These are phyloP conservation scores for Beta macrorhiza DNA, from an alignment of 179 eudicot genomes.

Conservation along the genomic window DNA sequence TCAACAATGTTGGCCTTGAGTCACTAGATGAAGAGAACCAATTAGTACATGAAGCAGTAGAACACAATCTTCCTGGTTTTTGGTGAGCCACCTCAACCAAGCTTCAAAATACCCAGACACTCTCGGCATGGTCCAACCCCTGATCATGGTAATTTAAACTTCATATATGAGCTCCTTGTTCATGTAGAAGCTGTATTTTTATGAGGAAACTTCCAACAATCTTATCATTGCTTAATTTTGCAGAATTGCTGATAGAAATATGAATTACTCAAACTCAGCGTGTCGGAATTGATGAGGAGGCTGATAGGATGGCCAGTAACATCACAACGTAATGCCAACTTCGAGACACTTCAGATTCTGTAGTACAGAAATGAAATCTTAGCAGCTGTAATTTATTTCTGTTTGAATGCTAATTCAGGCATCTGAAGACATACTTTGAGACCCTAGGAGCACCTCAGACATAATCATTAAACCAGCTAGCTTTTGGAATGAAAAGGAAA, in stretches of 20 bases:
- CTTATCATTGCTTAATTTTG: background rate
- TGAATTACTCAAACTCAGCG: slow-evolving; percentile 76
- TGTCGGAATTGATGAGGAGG: slow-evolving; percentile 42
- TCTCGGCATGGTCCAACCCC: no score
- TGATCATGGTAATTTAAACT: slow-evolving; percentile 35
- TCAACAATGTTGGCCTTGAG: slow-evolving; percentile 53
- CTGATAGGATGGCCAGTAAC: slow-evolving; percentile 58
- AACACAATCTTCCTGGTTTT: slow-evolving; percentile 29
- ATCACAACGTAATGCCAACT: slow-evolving; percentile 52
- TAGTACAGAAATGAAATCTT: background rate
- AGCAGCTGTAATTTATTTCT: no score
- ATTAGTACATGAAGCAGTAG: slow-evolving; percentile 40
- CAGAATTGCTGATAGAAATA: slow-evolving; percentile 59
- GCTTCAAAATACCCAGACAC: no score
- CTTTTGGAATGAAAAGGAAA: no score
- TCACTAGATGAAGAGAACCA: slow-evolving; percentile 65
- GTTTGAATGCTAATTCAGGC: slow-evolving; percentile 35
- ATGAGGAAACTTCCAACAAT: background rate
- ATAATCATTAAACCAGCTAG: no score
- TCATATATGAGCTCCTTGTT: slow-evolving; percentile 8
- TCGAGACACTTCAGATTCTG: background rate
- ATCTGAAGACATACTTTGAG: no score
- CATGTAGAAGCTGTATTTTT: background rate
- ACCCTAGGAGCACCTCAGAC: no score
- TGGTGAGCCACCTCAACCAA: background rate